Conservation (phyloP, 106 monocot species). For the Vanilla planifolia region DNA sequence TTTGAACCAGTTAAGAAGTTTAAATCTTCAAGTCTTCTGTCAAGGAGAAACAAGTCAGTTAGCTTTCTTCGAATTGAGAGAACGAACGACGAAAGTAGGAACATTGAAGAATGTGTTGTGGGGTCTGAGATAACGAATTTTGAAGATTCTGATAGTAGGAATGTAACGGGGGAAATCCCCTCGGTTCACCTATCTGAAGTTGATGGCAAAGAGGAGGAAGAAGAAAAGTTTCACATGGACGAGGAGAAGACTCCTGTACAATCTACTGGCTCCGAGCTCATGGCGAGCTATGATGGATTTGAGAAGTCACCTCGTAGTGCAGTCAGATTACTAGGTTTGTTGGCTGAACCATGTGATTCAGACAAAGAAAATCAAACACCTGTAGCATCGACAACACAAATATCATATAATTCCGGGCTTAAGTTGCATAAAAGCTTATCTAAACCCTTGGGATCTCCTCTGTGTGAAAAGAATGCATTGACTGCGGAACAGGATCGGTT, state of each 20-base stretch:
- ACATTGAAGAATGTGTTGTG: neutral
- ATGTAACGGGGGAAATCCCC: slow-evolving; percentile 11
- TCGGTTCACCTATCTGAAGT: slow-evolving; percentile 6
- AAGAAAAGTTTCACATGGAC: slow-evolving; percentile 1
- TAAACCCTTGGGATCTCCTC: neutral
- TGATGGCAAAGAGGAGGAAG: slow-evolving; percentile 15
- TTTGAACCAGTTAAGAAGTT: slow-evolving; percentile 11
- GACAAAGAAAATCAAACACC: neutral
- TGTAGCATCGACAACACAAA: neutral
- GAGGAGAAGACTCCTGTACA: slow-evolving; percentile 16
- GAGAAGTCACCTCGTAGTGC: slow-evolving; percentile 5
- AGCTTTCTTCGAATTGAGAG: slow-evolving; percentile 29
- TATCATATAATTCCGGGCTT: neutral
- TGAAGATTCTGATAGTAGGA: neutral
- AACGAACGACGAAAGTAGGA: slow-evolving; percentile 12
- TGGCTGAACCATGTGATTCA: neutral
- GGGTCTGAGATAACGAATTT: neutral
- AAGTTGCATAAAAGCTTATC: slow-evolving; percentile 1
- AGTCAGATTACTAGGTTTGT: neutral
- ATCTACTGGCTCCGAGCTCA: neutral
- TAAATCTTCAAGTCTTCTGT: slow-evolving; percentile 34
- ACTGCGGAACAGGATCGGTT: slow-evolving; percentile 4
- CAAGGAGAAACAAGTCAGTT: slow-evolving; percentile 44
- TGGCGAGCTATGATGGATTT: neutral
- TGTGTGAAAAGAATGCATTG: slow-evolving; percentile 1